These are phyloP conservation scores for Blastocystis hominis DNA, from an alignment of 352 stramenopile species.

Conservation along the genomic window DNA sequence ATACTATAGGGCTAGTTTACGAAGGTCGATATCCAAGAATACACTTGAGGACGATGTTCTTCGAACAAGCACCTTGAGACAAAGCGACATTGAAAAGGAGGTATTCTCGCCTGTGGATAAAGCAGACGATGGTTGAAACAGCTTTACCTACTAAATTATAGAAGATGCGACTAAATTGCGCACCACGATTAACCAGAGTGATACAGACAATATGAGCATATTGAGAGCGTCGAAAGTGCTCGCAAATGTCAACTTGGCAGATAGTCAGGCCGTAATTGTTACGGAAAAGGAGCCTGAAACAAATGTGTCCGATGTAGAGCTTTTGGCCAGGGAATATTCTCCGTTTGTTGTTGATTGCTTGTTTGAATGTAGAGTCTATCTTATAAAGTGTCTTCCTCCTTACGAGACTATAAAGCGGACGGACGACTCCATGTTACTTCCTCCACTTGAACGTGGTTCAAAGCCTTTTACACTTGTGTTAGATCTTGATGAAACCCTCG, in stretches of 20 bases:
- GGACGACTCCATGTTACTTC: background rate
- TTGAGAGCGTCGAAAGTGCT: background rate
- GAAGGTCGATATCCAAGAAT: background rate
- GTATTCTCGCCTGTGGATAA: background rate
- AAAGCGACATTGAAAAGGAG: background rate
- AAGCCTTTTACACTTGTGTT: background rate
- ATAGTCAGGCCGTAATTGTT: background rate
- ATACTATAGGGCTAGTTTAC: background rate
- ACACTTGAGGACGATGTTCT: background rate
- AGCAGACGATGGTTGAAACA: background rate
- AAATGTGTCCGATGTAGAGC: background rate
- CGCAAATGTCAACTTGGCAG: background rate
- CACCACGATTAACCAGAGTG: background rate
- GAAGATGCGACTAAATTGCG: background rate
- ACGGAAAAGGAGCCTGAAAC: background rate
- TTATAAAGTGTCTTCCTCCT: conserved; percentile 9
- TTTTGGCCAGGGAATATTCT: background rate
- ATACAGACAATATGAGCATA: background rate
- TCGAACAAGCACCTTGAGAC: background rate
- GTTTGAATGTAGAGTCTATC: background rate
- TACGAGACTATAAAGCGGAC: background rate
- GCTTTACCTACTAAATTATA: background rate
- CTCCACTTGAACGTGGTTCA: background rate
- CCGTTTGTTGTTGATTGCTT: background rate
- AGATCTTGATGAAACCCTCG: conserved; percentile 39